Conservation (phyloP, 2,329 filamentous ascomycete genomes). For the Cercospora sesami region DNA sequence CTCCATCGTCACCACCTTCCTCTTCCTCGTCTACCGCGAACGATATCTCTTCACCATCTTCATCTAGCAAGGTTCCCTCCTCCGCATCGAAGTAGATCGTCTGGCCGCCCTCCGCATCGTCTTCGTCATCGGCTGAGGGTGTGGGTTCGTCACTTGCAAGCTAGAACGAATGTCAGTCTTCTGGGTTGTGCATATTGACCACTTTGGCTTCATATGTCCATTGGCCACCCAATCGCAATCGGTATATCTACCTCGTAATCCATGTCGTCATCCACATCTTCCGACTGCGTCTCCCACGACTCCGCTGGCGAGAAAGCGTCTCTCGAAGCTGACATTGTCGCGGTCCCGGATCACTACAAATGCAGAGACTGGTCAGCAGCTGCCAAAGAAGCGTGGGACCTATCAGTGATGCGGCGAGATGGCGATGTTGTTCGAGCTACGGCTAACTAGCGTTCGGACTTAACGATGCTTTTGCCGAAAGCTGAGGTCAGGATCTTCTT, state of each 20-base stretch:
- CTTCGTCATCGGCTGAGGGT: conserved; percentile 39
- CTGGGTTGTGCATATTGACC: background rate
- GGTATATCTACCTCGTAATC: conserved; percentile 45
- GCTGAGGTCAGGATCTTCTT: background rate
- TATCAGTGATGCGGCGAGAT: background rate
- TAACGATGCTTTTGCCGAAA: background rate
- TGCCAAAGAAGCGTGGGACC: background rate
- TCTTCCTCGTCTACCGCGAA: conserved; percentile 30
- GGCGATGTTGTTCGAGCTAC: background rate
- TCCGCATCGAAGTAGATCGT: conserved; percentile 42
- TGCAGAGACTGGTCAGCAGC: background rate
- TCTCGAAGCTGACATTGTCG: conserved; percentile 17
- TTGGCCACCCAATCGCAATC: background rate
- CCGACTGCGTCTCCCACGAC: conserved; percentile 31
- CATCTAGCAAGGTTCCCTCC: conserved; percentile 38
- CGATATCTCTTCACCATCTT: conserved; percentile 32
- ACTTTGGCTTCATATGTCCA: conserved; percentile 18
- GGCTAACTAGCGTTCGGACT: background rate
- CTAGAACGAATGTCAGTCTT: conserved; percentile 19
- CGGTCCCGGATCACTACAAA: background rate
- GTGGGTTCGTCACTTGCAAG: conserved; percentile 42
- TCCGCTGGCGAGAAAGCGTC: conserved; percentile 22
- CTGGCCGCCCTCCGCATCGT: conserved; percentile 46
- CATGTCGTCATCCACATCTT: conserved; percentile 51
- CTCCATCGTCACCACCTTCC: conserved; percentile 31